Percentiles rank a stretch among this genome's conserved stretches.
Evolutionary conservation across 1,284 basidiomycete species (phyloP).

Genomic region (Athelia sp.): DNA sequence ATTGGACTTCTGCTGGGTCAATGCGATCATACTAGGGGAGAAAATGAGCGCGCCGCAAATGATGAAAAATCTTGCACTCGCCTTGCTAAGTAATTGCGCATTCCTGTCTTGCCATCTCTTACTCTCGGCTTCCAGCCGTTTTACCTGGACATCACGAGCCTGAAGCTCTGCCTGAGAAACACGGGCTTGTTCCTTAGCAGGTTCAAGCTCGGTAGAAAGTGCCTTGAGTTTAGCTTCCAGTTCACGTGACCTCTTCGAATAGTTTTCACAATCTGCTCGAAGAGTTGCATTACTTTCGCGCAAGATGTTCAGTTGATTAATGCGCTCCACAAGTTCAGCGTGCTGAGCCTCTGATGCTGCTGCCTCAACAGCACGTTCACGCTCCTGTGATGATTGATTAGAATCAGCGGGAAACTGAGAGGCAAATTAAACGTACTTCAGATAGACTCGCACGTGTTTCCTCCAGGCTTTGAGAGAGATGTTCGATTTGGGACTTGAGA

Average conservation of each 20-base stretch:
- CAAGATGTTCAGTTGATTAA: constrained; percentile 83
- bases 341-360: constrained; percentile 78
- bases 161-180: constrained; percentile 71
- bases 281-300: constrained; percentile 87
- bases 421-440: constrained; percentile 36
- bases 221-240: constrained; percentile 62
- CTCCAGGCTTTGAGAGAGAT: constrained; percentile 64
- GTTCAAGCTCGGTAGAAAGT: constrained; percentile 64
- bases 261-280: constrained; percentile 67
- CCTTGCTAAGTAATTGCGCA: constrained; percentile 75
- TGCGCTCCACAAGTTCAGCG: constrained; percentile 80
- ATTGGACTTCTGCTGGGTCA: constrained; percentile 83
- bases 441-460: constrained; percentile 64
- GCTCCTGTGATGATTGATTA: constrained; percentile 50
- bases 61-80: constrained; percentile 1
- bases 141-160: constrained; percentile 64
- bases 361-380: constrained; percentile 66
- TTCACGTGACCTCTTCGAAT: constrained; percentile 60
- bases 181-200: constrained; percentile 69
- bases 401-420: constrained; percentile 2
- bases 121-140: constrained; percentile 74
- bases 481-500: constrained; percentile 73
- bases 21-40: constrained; percentile 73
- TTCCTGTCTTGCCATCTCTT: constrained; percentile 85
- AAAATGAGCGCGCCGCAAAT: constrained; percentile 4